Conservation (phyloP, 108 stramenopile species). For the Nitzschia sp. region DNA sequence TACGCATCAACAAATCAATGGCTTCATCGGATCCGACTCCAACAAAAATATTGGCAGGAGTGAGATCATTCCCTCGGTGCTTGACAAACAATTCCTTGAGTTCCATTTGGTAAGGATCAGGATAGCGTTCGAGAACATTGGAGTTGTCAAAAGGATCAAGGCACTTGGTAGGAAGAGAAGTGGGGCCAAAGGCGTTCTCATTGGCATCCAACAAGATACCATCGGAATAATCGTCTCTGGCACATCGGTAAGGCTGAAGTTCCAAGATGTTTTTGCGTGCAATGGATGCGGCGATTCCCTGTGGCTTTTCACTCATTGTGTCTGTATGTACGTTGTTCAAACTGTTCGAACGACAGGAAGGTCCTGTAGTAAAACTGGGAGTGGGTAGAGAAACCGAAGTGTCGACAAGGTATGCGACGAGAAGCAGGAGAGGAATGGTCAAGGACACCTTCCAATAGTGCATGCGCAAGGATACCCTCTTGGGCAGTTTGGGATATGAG, state of each 20-base stretch:
- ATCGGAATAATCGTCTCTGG: slow-evolving; percentile 90
- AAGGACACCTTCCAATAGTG: too few species aligned
- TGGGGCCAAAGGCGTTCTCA: slow-evolving; percentile 90
- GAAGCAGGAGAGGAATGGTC: too few species aligned
- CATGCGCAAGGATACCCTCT: too few species aligned
- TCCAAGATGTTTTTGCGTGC: slow-evolving; percentile 92
- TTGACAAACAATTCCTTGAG: slow-evolving; percentile 76
- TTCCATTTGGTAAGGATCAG: slow-evolving; percentile 83
- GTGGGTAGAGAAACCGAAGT: too few species aligned
- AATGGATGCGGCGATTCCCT: slow-evolving; percentile 56
- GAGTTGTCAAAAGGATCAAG: slow-evolving; percentile 56
- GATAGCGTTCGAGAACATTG: slow-evolving; percentile 85
- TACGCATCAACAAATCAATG: slow-evolving; percentile 92
- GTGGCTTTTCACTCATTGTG: too few species aligned
- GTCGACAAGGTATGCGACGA: too few species aligned
- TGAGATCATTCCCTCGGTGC: slow-evolving; percentile 61
- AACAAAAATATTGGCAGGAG: slow-evolving; percentile 87
- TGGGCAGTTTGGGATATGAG: too few species aligned
- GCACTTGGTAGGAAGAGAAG: slow-evolving; percentile 60
- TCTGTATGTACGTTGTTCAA: too few species aligned
- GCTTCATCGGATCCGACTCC: slow-evolving; percentile 97
- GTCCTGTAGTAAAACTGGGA: too few species aligned
- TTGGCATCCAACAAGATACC: slow-evolving; percentile 95
- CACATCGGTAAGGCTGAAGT: slow-evolving; percentile 92
- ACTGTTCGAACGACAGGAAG: too few species aligned